Evolutionary conservation across 164 flowering plant genomes (phyloP).

Genomic region (Amborella trichopoda): DNA sequence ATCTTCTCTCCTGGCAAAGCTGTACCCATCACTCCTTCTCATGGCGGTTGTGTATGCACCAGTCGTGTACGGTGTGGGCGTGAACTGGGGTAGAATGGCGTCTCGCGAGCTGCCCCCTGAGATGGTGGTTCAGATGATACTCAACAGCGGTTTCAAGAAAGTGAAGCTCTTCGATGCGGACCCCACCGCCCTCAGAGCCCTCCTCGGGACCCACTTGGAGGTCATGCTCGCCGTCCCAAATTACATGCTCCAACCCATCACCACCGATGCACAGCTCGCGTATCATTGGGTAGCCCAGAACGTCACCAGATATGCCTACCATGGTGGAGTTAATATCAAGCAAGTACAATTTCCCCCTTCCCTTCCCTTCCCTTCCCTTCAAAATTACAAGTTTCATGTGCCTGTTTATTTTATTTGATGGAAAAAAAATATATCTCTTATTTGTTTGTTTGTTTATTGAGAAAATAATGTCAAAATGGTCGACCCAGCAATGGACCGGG

Average conservation of each 20-base stretch:
- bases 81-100: conserved; percentile 87
- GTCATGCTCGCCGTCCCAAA: conserved; percentile 89
- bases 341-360: no score
- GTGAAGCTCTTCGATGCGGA: conserved; percentile 90
- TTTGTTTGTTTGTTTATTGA: no score
- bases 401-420: no score
- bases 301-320: conserved; percentile 45
- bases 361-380: no score
- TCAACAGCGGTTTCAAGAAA: conserved; percentile 52
- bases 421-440: no score
- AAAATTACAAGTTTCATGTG: no score
- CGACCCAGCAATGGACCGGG: no score
- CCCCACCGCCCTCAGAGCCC: conserved; percentile 39
- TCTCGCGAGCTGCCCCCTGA: conserved; percentile 57
- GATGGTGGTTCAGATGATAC: conserved; percentile 62
- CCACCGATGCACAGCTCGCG: conserved; percentile 32
- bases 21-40: conserved; percentile 12
- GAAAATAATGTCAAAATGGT: no score
- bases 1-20: no score
- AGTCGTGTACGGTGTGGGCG: conserved; percentile 33
- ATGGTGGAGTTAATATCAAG: conserved; percentile 84
- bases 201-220: conserved; percentile 53
- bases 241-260: conserved; percentile 44
- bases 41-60: conserved; percentile 9
- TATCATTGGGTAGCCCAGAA: conserved; percentile 68